Evolutionary conservation across 179 eudicot species (phyloP).

Genomic region (Corrigiola litoralis): DNA sequence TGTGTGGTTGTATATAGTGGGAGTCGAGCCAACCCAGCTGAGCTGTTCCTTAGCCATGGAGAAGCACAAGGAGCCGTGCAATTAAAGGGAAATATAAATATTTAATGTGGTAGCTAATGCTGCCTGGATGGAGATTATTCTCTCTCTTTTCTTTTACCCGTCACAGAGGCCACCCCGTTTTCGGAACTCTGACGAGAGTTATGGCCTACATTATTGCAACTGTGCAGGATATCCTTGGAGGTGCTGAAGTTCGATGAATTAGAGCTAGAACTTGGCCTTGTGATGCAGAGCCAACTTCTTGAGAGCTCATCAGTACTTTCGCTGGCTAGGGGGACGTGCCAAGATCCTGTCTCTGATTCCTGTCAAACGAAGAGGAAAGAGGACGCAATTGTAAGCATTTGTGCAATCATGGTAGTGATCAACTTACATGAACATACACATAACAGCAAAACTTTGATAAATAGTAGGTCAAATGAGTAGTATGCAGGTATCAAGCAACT

Average conservation of each 20-base stretch:
- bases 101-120: neutral
- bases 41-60: slow-evolving; percentile 15
- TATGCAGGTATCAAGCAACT: neutral
- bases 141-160: slow-evolving; percentile 53
- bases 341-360: slow-evolving; percentile 66
- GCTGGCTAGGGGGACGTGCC: slow-evolving; percentile 59
- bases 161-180: slow-evolving; percentile 14
- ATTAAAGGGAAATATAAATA: neutral
- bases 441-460: neutral
- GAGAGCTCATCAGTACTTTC: slow-evolving; percentile 39
- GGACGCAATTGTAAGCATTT: neutral
- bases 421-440: neutral
- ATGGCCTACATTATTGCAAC: neutral
- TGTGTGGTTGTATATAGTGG: neutral
- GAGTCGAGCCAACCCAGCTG: neutral
- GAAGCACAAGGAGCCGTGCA: slow-evolving; percentile 34
- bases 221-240: neutral
- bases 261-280: slow-evolving; percentile 24
- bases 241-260: neutral
- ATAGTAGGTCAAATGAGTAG: too few species aligned
- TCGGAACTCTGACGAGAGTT: neutral
- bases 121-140: slow-evolving; percentile 23
- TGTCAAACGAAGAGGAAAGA: slow-evolving; percentile 21
- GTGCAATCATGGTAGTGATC: neutral
- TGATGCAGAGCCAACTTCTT: slow-evolving; percentile 66